Base-by-base conservation (phyloP, 1,139 yeast genomes). In the Scheffersomyces segobiensis region DNA sequence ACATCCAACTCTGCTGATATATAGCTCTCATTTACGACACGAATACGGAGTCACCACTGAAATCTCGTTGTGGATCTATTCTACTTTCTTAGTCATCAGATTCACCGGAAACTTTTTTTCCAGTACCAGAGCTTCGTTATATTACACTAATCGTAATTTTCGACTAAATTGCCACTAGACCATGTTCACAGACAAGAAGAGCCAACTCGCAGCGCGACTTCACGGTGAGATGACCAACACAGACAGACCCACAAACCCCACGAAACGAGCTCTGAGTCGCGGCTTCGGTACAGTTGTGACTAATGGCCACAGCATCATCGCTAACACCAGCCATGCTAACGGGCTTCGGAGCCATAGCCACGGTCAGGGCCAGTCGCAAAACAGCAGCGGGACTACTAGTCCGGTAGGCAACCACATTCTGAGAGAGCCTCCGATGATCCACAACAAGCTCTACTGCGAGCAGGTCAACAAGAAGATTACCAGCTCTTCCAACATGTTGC, bases 391-490 rank as follows among this genome's bases (percentile, higher is more conserved):
- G 10, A 55, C 56, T 48, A 54, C 60, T 46, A 60, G 62, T 46
- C 59, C 61, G 52, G 48, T 49, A 42, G 51, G 50, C 46, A 21
- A 48, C 52, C 46, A 18, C 19, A 52, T 46, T 39, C 26, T 46
- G 48, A 42, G 72, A n/a, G 73, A 71, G 52, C 64, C 63, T 20
- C 80, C 81, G n/a, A 67, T 66, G 60, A 73, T 78, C 51, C 82
- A 78, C 59, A 72, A 68, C 57, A 77, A 77, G 56, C 66, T 78
- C 51, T 70, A 72, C 58, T 69, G 76, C 60, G 78, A 76, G n/a
- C 61, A 57, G 52, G 57, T 62, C 8, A 50, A 53, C 21, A 56
- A 55, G 17, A 50, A 52, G 48, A 60, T 57, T 8, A 21, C 56
- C 24, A 49, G 53, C 26, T 58, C 77, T 0, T 67, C 72, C 50